phyloP scores from a whole-genome alignment of 345 rosid species.

The Gossypium sturtianum region DNA sequence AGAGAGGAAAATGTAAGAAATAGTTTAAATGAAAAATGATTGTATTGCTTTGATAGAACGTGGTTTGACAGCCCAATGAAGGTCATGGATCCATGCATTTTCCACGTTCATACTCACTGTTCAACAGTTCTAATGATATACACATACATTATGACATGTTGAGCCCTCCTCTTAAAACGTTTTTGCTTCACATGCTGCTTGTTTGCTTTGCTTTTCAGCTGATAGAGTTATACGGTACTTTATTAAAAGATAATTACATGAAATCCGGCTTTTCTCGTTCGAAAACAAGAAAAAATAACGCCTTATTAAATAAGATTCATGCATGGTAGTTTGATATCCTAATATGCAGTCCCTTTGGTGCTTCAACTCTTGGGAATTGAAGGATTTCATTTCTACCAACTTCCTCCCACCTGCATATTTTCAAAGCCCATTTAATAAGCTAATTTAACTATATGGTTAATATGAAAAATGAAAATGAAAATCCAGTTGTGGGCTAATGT shows the following conservation, averaged over 20 bases:
- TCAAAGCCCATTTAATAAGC: not conserved
- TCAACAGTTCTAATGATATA: not conserved
- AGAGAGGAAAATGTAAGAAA: too few relatives aligned
- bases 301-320: not conserved
- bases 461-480: not conserved
- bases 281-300: too few relatives aligned
- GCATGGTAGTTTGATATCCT: slow-evolving; percentile 34
- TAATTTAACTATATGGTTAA: not conserved
- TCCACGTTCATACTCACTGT: slow-evolving; percentile 1
- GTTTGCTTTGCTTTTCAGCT: not conserved
- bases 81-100: not conserved
- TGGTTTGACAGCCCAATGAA: too few relatives aligned
- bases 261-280: too few relatives aligned
- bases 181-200: not conserved
- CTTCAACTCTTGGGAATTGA: slow-evolving; percentile 88
- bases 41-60: too few relatives aligned
- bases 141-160: not conserved
- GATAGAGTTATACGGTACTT: not conserved
- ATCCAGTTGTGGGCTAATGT: not conserved
- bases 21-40: too few relatives aligned
- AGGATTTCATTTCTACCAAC: slow-evolving; percentile 55
- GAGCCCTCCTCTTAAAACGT: not conserved
- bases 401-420: slow-evolving; percentile 76
- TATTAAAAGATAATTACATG: too few relatives aligned
- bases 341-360: slow-evolving; percentile 81